Percentiles rank a stretch among this genome's conserved stretches.
These are phyloP conservation scores for Pseudognaphalium luteoalbum DNA, from an alignment of 129 eudicot genomes.

Conservation along the genomic window DNA sequence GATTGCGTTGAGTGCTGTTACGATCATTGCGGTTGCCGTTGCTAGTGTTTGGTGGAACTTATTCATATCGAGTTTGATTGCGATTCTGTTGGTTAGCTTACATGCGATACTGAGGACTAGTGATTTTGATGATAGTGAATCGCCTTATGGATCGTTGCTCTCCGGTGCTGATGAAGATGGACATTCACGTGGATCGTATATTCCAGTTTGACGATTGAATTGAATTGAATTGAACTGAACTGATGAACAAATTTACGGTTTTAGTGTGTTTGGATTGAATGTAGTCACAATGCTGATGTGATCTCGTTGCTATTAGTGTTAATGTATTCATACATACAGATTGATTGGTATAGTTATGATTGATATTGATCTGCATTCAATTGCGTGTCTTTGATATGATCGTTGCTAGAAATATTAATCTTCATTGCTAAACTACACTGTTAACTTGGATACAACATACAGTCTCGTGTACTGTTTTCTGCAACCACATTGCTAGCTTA, in stretches of 20 bases:
- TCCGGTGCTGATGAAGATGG: conserved; percentile 57
- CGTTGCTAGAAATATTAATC: neutral
- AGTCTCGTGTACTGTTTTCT: neutral
- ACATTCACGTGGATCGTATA: conserved; percentile 41
- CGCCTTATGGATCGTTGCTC: conserved; percentile 61
- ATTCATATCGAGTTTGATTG: conserved; percentile 32
- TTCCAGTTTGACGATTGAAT: conserved; percentile 42
- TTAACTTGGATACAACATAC: neutral
- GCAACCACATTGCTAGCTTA: neutral
- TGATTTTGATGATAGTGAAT: conserved; percentile 41
- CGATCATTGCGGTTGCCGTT: conserved; percentile 46
- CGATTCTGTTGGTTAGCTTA: conserved; percentile 34
- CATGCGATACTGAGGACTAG: conserved; percentile 64
- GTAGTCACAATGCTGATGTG: neutral
- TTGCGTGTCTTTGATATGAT: neutral
- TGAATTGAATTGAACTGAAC: conserved; percentile 4
- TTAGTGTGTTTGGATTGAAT: conserved; percentile 15
- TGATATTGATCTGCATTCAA: neutral
- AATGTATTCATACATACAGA: conserved; percentile 1
- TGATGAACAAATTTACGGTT: conserved; percentile 1
- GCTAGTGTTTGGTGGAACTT: conserved; percentile 58
- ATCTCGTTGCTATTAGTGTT: conserved; percentile 16
- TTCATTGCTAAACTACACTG: neutral
- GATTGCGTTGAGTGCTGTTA: conserved; percentile 36
- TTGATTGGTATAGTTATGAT: neutral